Percentiles rank a stretch among this genome's conserved stretches.
Evolutionary conservation across 2,329 filamentous ascomycete genomes (phyloP).

Genomic region (Lithohypha guttulata): DNA sequence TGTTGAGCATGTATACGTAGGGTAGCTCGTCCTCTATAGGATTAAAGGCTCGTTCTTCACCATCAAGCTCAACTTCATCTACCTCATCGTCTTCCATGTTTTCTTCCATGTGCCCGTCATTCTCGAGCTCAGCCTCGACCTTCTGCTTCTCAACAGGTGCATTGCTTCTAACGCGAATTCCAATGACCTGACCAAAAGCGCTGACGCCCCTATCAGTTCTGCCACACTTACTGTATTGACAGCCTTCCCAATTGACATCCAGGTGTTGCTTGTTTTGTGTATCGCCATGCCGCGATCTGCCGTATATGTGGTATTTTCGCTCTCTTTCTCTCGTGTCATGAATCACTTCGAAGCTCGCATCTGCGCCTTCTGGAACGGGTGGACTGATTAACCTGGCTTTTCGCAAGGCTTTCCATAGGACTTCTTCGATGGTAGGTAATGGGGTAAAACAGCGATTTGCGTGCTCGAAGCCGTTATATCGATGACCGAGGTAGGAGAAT

Average conservation of each 20-base stretch:
- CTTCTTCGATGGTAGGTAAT: slow-evolving; percentile 78
- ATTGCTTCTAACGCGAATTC: slow-evolving; percentile 69
- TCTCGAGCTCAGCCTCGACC: not conserved
- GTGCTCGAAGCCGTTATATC: slow-evolving; percentile 89
- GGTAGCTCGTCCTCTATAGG: slow-evolving; percentile 69
- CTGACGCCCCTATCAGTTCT: slow-evolving; percentile 88
- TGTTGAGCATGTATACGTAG: slow-evolving; percentile 76
- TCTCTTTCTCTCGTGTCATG: slow-evolving; percentile 12
- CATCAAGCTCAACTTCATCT: slow-evolving; percentile 29
- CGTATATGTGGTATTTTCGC: slow-evolving; percentile 14
- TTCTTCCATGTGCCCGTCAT: not conserved
- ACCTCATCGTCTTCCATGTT: slow-evolving; percentile 22
- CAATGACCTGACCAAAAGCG: slow-evolving; percentile 92
- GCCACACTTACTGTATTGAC: slow-evolving; percentile 90
- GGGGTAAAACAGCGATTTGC: slow-evolving; percentile 58
- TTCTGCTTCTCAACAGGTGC: slow-evolving; percentile 40
- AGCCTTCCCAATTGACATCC: slow-evolving; percentile 65
- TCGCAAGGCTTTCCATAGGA: slow-evolving; percentile 80
- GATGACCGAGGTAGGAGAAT: slow-evolving; percentile 81
- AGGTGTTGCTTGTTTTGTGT: slow-evolving; percentile 23
- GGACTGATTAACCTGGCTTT: slow-evolving; percentile 75
- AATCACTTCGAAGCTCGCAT: slow-evolving; percentile 35
- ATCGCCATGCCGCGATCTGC: not conserved
- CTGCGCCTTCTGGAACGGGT: slow-evolving; percentile 34
- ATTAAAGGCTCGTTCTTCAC: slow-evolving; percentile 41